Conservation (phyloP, 306 rosid species). For the Fagus sylvatica region DNA sequence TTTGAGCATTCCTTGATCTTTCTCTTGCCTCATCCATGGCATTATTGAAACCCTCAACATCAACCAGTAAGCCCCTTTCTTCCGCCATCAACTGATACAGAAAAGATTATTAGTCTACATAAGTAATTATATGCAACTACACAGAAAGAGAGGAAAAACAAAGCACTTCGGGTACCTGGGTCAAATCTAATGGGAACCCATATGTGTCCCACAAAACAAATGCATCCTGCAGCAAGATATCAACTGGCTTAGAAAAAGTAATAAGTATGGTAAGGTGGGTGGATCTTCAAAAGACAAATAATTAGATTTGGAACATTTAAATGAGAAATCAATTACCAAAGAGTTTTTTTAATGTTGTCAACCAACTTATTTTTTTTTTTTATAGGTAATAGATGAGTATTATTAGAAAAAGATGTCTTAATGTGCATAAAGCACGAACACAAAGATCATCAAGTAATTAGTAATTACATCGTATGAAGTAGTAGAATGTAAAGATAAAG, state of each 20-base stretch:
- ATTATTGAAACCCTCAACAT: constrained; percentile 66
- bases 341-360: background rate
- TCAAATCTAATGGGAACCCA: constrained; percentile 95
- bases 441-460: too few relatives aligned
- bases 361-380: too few relatives aligned
- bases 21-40: constrained; percentile 96
- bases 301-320: constrained; percentile 7
- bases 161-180: constrained; percentile 66
- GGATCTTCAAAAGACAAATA: background rate
- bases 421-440: too few relatives aligned
- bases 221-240: constrained; percentile 69
- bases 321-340: constrained; percentile 2
- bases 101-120: constrained; percentile 20
- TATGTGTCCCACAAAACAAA: constrained; percentile 95
- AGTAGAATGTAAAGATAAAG: too few relatives aligned
- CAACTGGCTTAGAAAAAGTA: constrained; percentile 31
- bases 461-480: too few relatives aligned
- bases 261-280: constrained; percentile 9
- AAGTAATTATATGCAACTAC: constrained; percentile 1
- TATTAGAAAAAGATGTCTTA: too few relatives aligned
- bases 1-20: constrained; percentile 91
- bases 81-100: constrained; percentile 89
- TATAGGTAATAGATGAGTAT: too few relatives aligned
- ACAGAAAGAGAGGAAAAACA: background rate
- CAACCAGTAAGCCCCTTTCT: constrained; percentile 80